Base-by-base conservation (phyloP, 139 green algal species). In the Chlorella ohadii region DNA sequence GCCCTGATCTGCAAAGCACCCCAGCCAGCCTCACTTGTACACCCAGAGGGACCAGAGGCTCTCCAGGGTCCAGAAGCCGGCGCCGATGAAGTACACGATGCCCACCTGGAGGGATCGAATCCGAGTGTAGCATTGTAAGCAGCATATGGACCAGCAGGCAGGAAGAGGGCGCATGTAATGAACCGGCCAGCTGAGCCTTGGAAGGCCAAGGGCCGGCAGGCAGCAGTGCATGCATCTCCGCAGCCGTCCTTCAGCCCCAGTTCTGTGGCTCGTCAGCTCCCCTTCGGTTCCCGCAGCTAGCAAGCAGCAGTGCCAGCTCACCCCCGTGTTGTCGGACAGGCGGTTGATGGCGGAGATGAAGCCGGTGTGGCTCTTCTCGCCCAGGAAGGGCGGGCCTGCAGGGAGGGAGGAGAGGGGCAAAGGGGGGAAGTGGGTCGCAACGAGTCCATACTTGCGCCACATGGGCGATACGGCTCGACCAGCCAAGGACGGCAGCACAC, bases 51-150 rank as follows among this genome's bases (percentile, higher is more conserved):
- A 81, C 88, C 88, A 91, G n/a, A 91, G 15, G 39, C 76, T 70
- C 84, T 94, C 91, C 28, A 91, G 25, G 4, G 65, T 81, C 91
- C 91, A 94, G 3, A 92, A 68, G 16, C 36, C 84, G 4, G 78
- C 89, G 13, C 86, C 88, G 73, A 93, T 89, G 31, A 91, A 86
- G 80, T 91, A 93, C 20, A 94, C 25, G 28, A 91, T 78, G n/a
- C 89, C 91, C 23, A 87, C 68, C 68, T 75, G 68, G 23, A 38
- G 66, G n/a, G n/a, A 3, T 12, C 4, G 64, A 3, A 23, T n/a
- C n/a, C n/a, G n/a, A n/a, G n/a, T n/a, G n/a, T n/a, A 41, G 64
- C 20, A 15, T 33, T 68, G 61, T n/a, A 5, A 22, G 63, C 28
- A 36, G 63, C 4, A 9, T 16, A 51, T 16, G 9, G 44, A 16